Base-by-base conservation (phyloP, 2,329 filamentous ascomycete genomes). In the Alternaria brassicae region DNA sequence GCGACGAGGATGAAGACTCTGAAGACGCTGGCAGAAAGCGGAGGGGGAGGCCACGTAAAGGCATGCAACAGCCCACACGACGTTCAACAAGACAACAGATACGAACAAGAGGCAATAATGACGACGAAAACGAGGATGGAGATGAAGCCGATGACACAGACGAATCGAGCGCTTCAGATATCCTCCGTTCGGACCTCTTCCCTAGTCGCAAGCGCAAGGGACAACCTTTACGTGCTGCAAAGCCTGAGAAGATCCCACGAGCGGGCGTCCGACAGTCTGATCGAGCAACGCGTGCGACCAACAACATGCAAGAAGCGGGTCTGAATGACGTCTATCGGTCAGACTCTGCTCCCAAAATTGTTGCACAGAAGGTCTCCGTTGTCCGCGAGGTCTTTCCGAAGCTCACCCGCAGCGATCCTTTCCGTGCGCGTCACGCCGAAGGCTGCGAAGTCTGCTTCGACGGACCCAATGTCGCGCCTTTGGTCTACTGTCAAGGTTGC, bases 401-500 rank as follows among this genome's bases (percentile, higher is more conserved):
- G 1, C 72, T 92, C 1, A 79, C 87, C 1, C 78, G 82, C 4
- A 83, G 88, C 13, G 86, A 89, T 37, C 79, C 84, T 3, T 99
- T 99, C 76, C 84, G 85, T 53, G 80, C 83, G 21, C 84, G 86
- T 10, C 95, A 99, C 76, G 86, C 84, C 45, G 81, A 85, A 39
- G 81, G 80, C 7, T 99, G 95, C 75, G 89, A 91, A 66, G 84
- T 87, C 3, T 99, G 95, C 72, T 84, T 85, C 8, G 80, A 85
- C 47, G 81, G 83, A 21, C 76, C 79, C 1, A 84, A 82, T 57
- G 89, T 88, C 72, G 92, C 91, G 1, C 82, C 86, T 37, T 81
- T 99, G 23, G 85, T 99, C 32, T 89, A 89, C 72, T 99, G 95
- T 68, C 96, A 99, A 79, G 95, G 95, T 28, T 99, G 95, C 75